Conservation (phyloP, 169 alveolate species). For the Perkinsus olseni region DNA sequence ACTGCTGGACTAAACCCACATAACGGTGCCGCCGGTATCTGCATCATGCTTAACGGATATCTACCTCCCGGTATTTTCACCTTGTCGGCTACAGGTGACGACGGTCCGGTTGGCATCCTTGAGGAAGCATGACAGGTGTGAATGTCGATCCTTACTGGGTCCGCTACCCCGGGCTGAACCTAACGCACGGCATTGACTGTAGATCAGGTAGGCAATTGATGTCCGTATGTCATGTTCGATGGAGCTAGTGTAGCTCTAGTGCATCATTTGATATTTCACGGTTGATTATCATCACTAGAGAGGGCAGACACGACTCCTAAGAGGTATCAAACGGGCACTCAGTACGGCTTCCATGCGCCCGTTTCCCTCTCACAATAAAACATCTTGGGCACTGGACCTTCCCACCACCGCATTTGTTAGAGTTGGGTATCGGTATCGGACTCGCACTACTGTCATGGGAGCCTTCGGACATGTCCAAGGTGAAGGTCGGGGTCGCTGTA, state of each 20-base stretch:
- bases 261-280: too few relatives aligned
- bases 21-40: not conserved
- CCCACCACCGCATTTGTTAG: not conserved
- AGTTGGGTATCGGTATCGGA: not conserved
- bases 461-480: not conserved
- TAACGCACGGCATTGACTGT: too few relatives aligned
- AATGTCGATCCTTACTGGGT: not conserved
- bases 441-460: not conserved
- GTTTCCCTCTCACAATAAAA: not conserved
- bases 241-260: too few relatives aligned
- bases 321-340: too few relatives aligned
- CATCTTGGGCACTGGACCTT: not conserved
- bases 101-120: not conserved
- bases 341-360: not conserved
- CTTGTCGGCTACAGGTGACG: not conserved
- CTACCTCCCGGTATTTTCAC: not conserved
- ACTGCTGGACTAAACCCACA: not conserved
- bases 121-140: not conserved
- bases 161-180: not conserved
- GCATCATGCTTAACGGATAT: not conserved
- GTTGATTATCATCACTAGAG: too few relatives aligned
- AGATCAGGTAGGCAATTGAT: too few relatives aligned
- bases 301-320: too few relatives aligned
- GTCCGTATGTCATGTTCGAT: too few relatives aligned
- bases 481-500: not conserved